These are phyloP conservation scores for Alternaria sp. DNA, from an alignment of 2,329 filamentous ascomycete genomes.

Conservation along the genomic window DNA sequence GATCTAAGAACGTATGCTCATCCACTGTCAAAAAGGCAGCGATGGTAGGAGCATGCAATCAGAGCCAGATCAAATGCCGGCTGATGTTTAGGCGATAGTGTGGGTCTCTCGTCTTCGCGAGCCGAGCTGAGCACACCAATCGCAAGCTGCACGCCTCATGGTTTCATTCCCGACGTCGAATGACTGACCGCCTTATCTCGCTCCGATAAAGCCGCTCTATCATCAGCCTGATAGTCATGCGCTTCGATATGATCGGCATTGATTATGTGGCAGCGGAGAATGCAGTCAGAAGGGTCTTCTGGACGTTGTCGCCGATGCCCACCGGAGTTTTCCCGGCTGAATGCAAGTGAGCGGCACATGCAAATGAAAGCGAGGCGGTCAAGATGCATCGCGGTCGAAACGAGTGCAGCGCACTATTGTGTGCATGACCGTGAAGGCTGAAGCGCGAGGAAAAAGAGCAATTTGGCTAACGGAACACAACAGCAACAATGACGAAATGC, in stretches of 20 bases:
- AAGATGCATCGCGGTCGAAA: slow-evolving; percentile 1
- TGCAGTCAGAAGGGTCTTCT: slow-evolving; percentile 16
- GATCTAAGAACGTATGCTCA: not conserved
- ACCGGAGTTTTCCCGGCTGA: slow-evolving; percentile 20
- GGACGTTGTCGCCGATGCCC: slow-evolving; percentile 13
- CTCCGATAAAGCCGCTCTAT: slow-evolving; percentile 12
- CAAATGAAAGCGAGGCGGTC: slow-evolving; percentile 20
- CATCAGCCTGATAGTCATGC: slow-evolving; percentile 26
- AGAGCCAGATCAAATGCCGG: slow-evolving; percentile 1
- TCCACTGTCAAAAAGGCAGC: not conserved
- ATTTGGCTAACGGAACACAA: not conserved
- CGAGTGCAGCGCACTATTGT: slow-evolving; percentile 1
- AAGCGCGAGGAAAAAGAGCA: slow-evolving; percentile 6
- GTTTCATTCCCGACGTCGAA: slow-evolving; percentile 6
- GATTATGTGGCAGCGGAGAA: slow-evolving; percentile 12
- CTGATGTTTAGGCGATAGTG: not conserved
- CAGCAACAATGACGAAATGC: slow-evolving; percentile 17
- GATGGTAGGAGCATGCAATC: not conserved
- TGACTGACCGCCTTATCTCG: slow-evolving; percentile 29
- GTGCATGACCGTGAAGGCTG: slow-evolving; percentile 4
- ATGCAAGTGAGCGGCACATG: slow-evolving; percentile 23
- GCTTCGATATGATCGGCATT: slow-evolving; percentile 19
- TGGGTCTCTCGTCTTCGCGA: slow-evolving; percentile 12
- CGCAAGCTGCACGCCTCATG: slow-evolving; percentile 10
- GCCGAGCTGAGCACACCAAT: slow-evolving; percentile 8